Conservation (phyloP, 768 basidiomycete species). For the Boletus tylopilopsis region DNA sequence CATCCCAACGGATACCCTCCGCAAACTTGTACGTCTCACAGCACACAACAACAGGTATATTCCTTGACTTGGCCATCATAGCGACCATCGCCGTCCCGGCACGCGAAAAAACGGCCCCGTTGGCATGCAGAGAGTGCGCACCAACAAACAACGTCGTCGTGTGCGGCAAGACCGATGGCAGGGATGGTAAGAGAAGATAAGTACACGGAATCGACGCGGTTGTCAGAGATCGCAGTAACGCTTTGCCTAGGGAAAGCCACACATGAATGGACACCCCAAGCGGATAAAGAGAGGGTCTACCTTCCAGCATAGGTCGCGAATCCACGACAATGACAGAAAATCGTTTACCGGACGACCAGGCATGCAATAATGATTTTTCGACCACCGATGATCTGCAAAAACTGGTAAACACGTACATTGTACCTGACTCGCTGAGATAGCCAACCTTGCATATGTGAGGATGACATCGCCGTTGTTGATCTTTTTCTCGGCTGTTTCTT, state of each 20-base stretch:
- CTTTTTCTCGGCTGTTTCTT: conserved; percentile 83
- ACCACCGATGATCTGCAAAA: conserved; percentile 83
- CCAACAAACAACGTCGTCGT: conserved; percentile 86
- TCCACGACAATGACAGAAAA: conserved; percentile 95
- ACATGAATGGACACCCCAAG: neutral
- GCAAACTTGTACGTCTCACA: conserved; percentile 99
- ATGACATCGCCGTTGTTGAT: conserved; percentile 93
- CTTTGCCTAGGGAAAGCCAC: conserved; percentile 55
- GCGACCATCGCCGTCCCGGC: conserved; percentile 95
- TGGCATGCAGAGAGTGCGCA: conserved; percentile 91
- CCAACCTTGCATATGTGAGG: conserved; percentile 87
- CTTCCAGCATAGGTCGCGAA: conserved; percentile 92
- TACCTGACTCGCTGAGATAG: neutral
- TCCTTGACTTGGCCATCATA: conserved; percentile 89
- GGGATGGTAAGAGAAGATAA: conserved; percentile 85
- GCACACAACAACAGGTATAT: conserved; percentile 92
- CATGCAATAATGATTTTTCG: conserved; percentile 80
- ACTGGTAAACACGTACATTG: neutral
- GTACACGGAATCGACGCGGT: conserved; percentile 75
- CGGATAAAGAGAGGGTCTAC: conserved; percentile 32
- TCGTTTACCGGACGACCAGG: conserved; percentile 65
- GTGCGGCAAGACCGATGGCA: conserved; percentile 75
- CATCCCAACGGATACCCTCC: conserved; percentile 88
- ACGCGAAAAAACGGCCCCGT: conserved; percentile 90
- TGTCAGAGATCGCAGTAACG: conserved; percentile 66